Evolutionary conservation across 257 asterid genomes (phyloP), one percentile per base, ranked within the genome.

Genomic region (Gentiana dahurica): DNA sequence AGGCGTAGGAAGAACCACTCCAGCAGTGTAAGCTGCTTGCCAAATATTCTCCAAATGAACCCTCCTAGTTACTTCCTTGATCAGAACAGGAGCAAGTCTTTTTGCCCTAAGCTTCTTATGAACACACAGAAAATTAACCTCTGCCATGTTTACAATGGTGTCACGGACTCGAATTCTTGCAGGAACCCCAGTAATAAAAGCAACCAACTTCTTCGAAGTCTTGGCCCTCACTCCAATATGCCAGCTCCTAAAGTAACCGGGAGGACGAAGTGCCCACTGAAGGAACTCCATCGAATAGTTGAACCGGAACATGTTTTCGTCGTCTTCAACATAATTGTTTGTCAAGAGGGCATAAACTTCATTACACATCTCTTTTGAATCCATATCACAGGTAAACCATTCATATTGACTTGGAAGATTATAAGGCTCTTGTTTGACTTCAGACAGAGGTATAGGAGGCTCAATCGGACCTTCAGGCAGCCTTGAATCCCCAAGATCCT

Each of bases 11-110:
- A 78, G 75, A 61, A 78, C 67, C 35, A 77, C 81, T 2, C 86
- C 86, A 0, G 80, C 81, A 51, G 83, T 80, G 9, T 76, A 80
- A 0, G 81, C 79, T 0, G 83, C 86, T 68, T 80, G 86, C 83
- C 83, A 80, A 34, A 76, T 69, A 54, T 80, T 71, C 49, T 80
- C 83, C 61, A 76, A 63, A 51, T 77, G 82, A 53, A 80, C 71
- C 66, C 83, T 69, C 55, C 86, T 68, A 2, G 83, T 76, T 10
- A 77, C 75, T 57, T 80, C 83, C 72, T 76, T 74, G 57, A 80
- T 80, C 83, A 76, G 66, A 38, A 80, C 83, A 1, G 86, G 82
- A 45, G 83, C 75, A 13, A 80, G 83, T 15, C 83, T 72, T 60
- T 80, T 80, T 4, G 83, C 71, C 64, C 86, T 61, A 39, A 80